Evolutionary conservation across 306 rosid genomes (phyloP), one percentile per base, ranked within the genome.

Genomic region (Nissolia schottii): DNA sequence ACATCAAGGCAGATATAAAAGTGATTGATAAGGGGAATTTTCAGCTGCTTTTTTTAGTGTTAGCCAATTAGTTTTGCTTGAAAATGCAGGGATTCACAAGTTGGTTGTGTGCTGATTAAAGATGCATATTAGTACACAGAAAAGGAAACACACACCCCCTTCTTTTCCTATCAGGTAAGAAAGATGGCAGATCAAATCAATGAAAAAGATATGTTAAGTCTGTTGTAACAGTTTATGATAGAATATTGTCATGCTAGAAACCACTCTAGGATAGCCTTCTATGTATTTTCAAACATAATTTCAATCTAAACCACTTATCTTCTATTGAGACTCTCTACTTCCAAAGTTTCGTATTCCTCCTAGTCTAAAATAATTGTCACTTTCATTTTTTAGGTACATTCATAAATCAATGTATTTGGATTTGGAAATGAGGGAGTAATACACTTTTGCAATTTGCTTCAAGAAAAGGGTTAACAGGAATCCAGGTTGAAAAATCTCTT

Each of bases 131-230:
- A 15, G n/a, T 40, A 20, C 51, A 68, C 51, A 68, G 37, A 53
- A 1, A 77, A 59, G 61, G 32, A 75, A 65, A 8, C 27, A 16
- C 46, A 41, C 3, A 13, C 1, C 15, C 37, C 24, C 56, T 3
- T n/a, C n/a, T 13, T 64, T 65, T 76, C 23, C 57, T 58, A 48
- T 77, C 31, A 23, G 69, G 32, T 67, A 24, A 43, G 64, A 58
- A 13, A 76, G 80, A 67, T 75, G 67, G 46, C 16, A 57, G 48
- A 67, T 66, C 74, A 76, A 76, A 66, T 76, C 74, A 65, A 55
- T 55, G 59, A 37, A 19, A 9, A 11, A 51, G 25, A 46, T 25
- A 40, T 35, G 14, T 29, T 27, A 49, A 48, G 55, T n/a, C 10
- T 3, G 11, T 25, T 69, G 49, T 38, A 62, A 46, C 59, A 20